phyloP scores from a whole-genome alignment of 176 grass and related monocot species.

The Themeda triandra region DNA sequence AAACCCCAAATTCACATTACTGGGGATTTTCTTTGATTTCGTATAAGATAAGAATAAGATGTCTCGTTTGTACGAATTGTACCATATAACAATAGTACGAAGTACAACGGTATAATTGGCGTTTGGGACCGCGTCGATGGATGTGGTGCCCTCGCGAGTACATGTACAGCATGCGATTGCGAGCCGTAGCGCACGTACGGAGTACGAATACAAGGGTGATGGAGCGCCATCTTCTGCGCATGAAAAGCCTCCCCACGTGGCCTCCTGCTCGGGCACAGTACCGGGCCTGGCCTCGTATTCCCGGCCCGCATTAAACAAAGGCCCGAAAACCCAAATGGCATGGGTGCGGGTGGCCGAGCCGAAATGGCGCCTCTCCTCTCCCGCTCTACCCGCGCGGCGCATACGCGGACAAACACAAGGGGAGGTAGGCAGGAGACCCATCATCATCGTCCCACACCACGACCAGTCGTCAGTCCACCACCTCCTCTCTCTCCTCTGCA shows the following conservation, averaged over 20 bases:
- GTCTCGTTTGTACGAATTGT: background rate
- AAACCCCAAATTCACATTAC: no score
- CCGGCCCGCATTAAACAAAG: slow-evolving; percentile 20
- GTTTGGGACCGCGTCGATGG: background rate
- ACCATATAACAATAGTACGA: no score
- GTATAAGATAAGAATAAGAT: background rate
- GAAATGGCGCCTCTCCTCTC: background rate
- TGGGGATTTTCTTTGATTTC: no score
- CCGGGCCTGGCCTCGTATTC: slow-evolving; percentile 23
- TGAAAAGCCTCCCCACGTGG: background rate
- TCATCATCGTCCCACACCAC: background rate
- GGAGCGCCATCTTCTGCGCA: no score
- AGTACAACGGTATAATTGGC: no score
- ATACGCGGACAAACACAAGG: slow-evolving; percentile 27
- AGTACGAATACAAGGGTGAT: no score
- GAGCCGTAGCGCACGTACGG: no score
- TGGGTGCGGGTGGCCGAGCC: no score
- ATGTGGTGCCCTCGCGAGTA: background rate
- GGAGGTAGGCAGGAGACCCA: background rate
- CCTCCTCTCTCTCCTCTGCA: background rate
- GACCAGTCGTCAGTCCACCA: background rate
- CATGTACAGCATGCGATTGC: background rate
- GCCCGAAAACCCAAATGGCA: background rate
- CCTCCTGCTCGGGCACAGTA: background rate
- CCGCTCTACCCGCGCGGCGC: background rate